Percentiles rank a stretch among this genome's conserved stretches.
phyloP scores from a whole-genome alignment of 2,329 filamentous ascomycete genomes.

The Aureobasidium subglaciale region DNA sequence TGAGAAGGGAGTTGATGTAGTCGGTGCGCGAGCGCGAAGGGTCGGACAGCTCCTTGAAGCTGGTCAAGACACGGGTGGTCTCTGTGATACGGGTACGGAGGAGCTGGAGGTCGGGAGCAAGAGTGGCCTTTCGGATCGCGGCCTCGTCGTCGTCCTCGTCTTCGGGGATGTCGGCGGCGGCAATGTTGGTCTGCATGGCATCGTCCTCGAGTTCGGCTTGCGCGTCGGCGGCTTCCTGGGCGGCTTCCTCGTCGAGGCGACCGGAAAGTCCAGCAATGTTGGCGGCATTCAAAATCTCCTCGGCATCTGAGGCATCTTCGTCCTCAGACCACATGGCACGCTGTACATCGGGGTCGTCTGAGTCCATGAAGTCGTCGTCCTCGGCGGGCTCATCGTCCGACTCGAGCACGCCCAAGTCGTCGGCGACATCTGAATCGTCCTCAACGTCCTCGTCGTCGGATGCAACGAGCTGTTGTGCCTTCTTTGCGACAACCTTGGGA shows the following conservation, averaged over 20 bases:
- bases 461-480: constrained; percentile 15
- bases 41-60: constrained; percentile 76
- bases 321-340: constrained; percentile 90
- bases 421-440: constrained; percentile 32
- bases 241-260: constrained; percentile 71
- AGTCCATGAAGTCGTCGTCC: constrained; percentile 50
- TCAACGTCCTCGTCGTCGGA: constrained; percentile 18
- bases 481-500: constrained; percentile 30
- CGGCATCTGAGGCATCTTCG: constrained; percentile 77
- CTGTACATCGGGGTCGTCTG: constrained; percentile 51
- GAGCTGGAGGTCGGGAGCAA: constrained; percentile 85
- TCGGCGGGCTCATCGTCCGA: constrained; percentile 31
- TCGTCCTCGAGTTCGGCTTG: constrained; percentile 79
- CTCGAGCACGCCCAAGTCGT: constrained; percentile 32
- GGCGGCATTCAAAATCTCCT: constrained; percentile 86
- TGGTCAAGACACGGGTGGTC: constrained; percentile 82
- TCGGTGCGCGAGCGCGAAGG: constrained; percentile 76
- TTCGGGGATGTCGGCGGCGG: constrained; percentile 56
- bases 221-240: constrained; percentile 73
- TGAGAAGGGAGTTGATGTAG: constrained; percentile 77
- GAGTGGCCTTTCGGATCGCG: constrained; percentile 52
- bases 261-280: constrained; percentile 90
- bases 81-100: constrained; percentile 86
- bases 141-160: constrained; percentile 54
- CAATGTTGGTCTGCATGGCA: constrained; percentile 89